Evolutionary conservation across 108 stramenopile species (phyloP), one percentile per base, ranked within the genome.

Genomic region (Cyclotella cryptica): DNA sequence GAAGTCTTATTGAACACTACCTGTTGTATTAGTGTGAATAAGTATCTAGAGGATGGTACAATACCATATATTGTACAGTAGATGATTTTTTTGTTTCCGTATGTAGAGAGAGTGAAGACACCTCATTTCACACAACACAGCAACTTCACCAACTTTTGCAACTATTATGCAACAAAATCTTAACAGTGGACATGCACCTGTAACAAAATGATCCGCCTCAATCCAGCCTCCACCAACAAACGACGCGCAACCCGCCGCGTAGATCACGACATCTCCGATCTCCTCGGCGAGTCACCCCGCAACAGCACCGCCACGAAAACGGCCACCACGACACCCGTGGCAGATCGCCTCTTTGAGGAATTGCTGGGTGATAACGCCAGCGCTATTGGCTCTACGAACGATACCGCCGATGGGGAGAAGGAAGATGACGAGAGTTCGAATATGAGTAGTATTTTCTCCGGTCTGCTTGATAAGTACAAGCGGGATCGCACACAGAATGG

Each of bases 371-470:
- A 70, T 19, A 44, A 63, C 41, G 69, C 69, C 69, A 55, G 52
- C 22, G 69, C 77, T 47, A 70, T 78, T 10, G 74, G 57, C 3
- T 26, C 28, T n/a, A n/a, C n/a, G 13, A 63, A 63, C 62, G 29
- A 63, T 41, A 35, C 10, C 17, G 35, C 29, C 35, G 62, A 3
- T 8, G 57, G 13, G 26, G 19, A 13, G 24, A 58, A 3, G 22
- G 26, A 57, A 22, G 72, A 74, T 68, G 67, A 72, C 18, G 71
- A 35, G 35, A 35, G 45, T 40, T 62, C 73, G 17, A 58, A 59
- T 1, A 75, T 81, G 80, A 81, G 80, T 61, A 75, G 69, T n/a
- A 54, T 69, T 24, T 66, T 81, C 28, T 44, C 70, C 15, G 67
- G 76, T 22, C 67, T 58, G 29, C 22, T 64, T 13, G 62, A 39